These are phyloP conservation scores for Lantana camara DNA, from an alignment of 257 asterid species.

Conservation along the genomic window DNA sequence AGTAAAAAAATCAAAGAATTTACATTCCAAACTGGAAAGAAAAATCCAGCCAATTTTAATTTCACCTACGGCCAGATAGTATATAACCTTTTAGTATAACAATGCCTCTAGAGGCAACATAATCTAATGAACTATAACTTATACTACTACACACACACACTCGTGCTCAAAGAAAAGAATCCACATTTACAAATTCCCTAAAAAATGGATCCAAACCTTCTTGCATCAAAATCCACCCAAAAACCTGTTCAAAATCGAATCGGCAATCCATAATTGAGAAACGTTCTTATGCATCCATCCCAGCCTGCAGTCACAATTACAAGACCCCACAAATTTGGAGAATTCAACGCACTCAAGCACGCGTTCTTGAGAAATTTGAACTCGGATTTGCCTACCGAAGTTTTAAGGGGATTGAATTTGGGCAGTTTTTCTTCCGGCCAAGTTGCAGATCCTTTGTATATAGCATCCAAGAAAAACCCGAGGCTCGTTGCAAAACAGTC, in stretches of 20 bases:
- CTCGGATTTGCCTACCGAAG: conserved; percentile 44
- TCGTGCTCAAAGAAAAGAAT: conserved; percentile 3
- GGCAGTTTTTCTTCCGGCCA: conserved; percentile 76
- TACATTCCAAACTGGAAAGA: neutral
- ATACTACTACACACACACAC: conserved; percentile 9
- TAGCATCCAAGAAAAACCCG: conserved; percentile 57
- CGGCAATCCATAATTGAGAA: conserved; percentile 71
- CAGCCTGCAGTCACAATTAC: conserved; percentile 75
- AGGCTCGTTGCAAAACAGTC: conserved; percentile 56
- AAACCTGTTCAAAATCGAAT: conserved; percentile 45
- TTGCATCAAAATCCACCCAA: neutral
- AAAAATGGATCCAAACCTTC: neutral
- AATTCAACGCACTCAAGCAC: conserved; percentile 47
- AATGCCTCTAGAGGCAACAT: conserved; percentile 11
- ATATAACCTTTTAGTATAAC: conserved; percentile 4
- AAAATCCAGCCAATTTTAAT: neutral
- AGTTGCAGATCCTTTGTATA: conserved; percentile 56
- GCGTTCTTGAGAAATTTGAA: conserved; percentile 62
- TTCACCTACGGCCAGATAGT: neutral
- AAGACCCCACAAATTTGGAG: conserved; percentile 72
- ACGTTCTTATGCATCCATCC: conserved; percentile 79
- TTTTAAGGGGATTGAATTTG: conserved; percentile 34
- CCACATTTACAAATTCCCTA: neutral
- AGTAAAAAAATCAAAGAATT: conserved; percentile 12
- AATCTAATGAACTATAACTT: too few species aligned